Evolutionary conservation across 495 filamentous ascomycete species (phyloP).

Genomic region (Bombardia bombarda): DNA sequence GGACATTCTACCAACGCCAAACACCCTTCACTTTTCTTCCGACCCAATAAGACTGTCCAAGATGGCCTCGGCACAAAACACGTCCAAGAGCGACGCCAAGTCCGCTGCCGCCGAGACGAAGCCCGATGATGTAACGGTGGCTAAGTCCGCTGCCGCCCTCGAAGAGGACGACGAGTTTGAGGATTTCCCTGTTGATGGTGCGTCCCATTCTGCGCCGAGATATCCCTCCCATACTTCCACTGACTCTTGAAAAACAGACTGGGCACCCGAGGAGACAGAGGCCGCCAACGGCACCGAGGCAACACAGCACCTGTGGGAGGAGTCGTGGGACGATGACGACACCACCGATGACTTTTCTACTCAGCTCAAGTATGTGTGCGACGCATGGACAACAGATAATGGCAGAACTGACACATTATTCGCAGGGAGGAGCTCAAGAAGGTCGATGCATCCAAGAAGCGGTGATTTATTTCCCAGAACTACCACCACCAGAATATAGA

Average conservation of each 20-base stretch:
- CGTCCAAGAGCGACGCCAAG: slow-evolving; percentile 35
- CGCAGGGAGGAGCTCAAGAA: slow-evolving; percentile 91
- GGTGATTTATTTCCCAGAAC: slow-evolving; percentile 19
- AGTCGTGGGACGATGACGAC: slow-evolving; percentile 99
- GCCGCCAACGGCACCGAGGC: slow-evolving; percentile 46
- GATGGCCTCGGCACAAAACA: slow-evolving; percentile 25
- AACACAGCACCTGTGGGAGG: slow-evolving; percentile 90
- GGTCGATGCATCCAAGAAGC: slow-evolving; percentile 63
- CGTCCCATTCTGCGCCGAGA: slow-evolving; percentile 17
- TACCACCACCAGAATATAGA: neutral
- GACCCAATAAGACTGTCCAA: neutral
- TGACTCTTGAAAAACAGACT: slow-evolving; percentile 49
- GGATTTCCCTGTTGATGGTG: slow-evolving; percentile 96
- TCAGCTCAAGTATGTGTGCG: slow-evolving; percentile 73
- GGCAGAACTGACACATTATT: neutral
- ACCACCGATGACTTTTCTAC: slow-evolving; percentile 92
- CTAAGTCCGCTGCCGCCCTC: slow-evolving; percentile 49
- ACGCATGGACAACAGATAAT: neutral
- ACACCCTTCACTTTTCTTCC: neutral
- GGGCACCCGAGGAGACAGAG: slow-evolving; percentile 79
- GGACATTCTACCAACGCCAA: neutral
- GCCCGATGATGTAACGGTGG: slow-evolving; percentile 16
- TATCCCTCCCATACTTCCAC: slow-evolving; percentile 1
- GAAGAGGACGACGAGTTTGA: slow-evolving; percentile 99
- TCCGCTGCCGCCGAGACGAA: slow-evolving; percentile 26